Evolutionary conservation across 2,329 filamentous ascomycete genomes (phyloP).

Genomic region (Phaeosphaeriaceae sp.): DNA sequence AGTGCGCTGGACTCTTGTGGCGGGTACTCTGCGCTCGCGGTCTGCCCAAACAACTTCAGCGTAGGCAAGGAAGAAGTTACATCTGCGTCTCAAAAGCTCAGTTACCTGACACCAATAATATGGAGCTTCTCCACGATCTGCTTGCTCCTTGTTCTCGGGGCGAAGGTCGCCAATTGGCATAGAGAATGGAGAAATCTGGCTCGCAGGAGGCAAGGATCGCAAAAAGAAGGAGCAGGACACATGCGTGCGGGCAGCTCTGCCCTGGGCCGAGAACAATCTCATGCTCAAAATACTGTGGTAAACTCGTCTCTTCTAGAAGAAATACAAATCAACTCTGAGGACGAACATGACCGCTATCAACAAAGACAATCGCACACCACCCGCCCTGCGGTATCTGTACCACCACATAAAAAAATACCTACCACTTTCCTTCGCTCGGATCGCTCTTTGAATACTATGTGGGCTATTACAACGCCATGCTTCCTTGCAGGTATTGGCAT

Average conservation of each 20-base stretch:
- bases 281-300: too few relatives aligned
- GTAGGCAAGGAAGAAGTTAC: constrained; percentile 5
- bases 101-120: constrained; percentile 24
- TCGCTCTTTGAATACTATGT: background rate
- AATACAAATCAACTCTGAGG: too few relatives aligned
- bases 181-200: too few relatives aligned
- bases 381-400: too few relatives aligned
- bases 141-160: constrained; percentile 9
- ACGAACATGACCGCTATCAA: too few relatives aligned
- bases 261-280: too few relatives aligned
- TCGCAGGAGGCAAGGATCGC: background rate
- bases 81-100: constrained; percentile 12
- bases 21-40: constrained; percentile 26
- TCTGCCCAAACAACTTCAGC: constrained; percentile 20
- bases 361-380: too few relatives aligned
- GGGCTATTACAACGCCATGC: constrained; percentile 8
- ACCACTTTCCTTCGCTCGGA: too few relatives aligned
- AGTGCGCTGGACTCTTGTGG: constrained; percentile 25
- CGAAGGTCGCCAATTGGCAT: background rate
- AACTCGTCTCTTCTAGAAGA: too few relatives aligned
- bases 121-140: constrained; percentile 25
- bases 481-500: constrained; percentile 27
- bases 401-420: too few relatives aligned
- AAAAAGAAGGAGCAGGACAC: too few relatives aligned
- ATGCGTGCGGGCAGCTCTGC: background rate